phyloP scores from a whole-genome alignment of 2,329 filamentous ascomycete species.

The Pseudonectria foliicola region DNA sequence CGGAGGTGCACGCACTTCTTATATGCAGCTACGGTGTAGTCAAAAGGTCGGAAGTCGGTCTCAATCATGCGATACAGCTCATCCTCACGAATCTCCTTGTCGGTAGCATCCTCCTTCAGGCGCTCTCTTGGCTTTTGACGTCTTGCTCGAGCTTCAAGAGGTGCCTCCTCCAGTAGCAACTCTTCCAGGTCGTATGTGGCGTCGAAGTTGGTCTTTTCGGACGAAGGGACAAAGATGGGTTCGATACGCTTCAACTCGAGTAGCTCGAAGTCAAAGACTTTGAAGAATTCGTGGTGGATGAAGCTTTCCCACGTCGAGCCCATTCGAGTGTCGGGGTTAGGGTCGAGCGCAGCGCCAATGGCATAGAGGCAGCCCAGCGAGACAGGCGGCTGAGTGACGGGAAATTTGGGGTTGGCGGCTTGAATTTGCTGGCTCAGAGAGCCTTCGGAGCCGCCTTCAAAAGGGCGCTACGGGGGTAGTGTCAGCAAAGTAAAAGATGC shows the following conservation, averaged over 20 bases:
- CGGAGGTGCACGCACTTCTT: conserved; percentile 51
- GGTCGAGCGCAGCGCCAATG: conserved; percentile 75
- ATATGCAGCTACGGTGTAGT: conserved; percentile 81
- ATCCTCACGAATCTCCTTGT: conserved; percentile 90
- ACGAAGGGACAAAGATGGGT: conserved; percentile 86
- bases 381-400: conserved; percentile 86
- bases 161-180: conserved; percentile 85
- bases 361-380: conserved; percentile 83
- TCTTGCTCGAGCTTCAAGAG: conserved; percentile 82
- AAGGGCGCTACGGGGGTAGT: conserved; percentile 61
- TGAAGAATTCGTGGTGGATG: conserved; percentile 83
- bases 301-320: conserved; percentile 85
- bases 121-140: conserved; percentile 90
- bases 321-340: conserved; percentile 72
- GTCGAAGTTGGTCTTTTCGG: conserved; percentile 98
- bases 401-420: conserved; percentile 76
- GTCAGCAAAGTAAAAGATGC: conserved; percentile 4
- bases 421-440: conserved; percentile 73
- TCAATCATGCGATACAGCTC: conserved; percentile 94
- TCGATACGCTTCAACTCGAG: conserved; percentile 82
- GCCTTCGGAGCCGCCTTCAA: conserved; percentile 82
- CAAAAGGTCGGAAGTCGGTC: conserved; percentile 86
- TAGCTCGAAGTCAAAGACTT: conserved; percentile 72
- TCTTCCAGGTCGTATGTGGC: conserved; percentile 97
- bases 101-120: conserved; percentile 87